A percentile compares a stretch with the other conserved stretches of the same genome.
These are phyloP conservation scores for Vitis amurensis DNA, from an alignment of 164 flowering plant genomes.

Conservation along the genomic window DNA sequence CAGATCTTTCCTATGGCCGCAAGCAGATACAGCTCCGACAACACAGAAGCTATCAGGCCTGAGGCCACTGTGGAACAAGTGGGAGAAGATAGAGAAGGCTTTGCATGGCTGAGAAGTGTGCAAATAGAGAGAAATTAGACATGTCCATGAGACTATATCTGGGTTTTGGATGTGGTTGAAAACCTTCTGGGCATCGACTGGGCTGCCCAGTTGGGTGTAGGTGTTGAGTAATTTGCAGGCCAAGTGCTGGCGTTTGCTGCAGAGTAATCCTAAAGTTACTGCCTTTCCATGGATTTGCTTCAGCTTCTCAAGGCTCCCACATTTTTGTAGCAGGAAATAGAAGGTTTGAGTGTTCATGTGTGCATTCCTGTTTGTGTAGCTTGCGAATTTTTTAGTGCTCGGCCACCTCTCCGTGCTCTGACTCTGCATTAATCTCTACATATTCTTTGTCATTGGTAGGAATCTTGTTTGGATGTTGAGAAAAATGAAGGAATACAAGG, in stretches of 20 bases:
- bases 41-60: conserved; percentile 38
- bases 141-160: conserved; percentile 45
- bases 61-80: conserved; percentile 13
- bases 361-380: too few relatives aligned
- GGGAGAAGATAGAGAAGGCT: conserved; percentile 31
- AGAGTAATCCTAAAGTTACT: conserved; percentile 23
- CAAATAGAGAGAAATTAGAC: conserved; percentile 33
- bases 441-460: too few relatives aligned
- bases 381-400: too few relatives aligned
- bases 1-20: conserved; percentile 30
- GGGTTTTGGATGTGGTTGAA: conserved; percentile 36
- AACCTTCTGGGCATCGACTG: conserved; percentile 27
- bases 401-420: too few relatives aligned
- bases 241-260: conserved; percentile 19
- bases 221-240: conserved; percentile 36
- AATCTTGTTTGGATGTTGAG: too few relatives aligned
- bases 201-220: conserved; percentile 31
- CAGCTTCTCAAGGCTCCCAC: conserved; percentile 22
- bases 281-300: conserved; percentile 38
- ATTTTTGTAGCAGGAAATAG: conserved; percentile 15
- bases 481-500: too few relatives aligned
- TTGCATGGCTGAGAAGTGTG: conserved; percentile 23
- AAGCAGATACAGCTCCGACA: conserved; percentile 43
- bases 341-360: too few relatives aligned
- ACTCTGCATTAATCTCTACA: too few relatives aligned